phyloP scores from a whole-genome alignment of 2,329 filamentous ascomycete genomes.

The Pseudocercospora macadamiae region DNA sequence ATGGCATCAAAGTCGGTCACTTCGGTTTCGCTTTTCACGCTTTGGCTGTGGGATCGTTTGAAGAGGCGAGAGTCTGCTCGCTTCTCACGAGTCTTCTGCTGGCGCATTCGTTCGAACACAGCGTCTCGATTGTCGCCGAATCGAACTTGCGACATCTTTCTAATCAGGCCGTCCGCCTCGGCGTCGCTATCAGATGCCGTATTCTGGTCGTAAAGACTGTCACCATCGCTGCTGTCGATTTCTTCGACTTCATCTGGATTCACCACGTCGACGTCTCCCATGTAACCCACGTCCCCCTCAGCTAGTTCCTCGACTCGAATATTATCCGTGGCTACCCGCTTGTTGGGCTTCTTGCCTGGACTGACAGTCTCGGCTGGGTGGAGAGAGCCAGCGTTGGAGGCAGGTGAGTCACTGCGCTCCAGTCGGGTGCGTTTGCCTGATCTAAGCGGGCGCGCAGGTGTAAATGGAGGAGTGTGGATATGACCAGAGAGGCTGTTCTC shows the following conservation, averaged over 20 bases:
- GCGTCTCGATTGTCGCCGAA: constrained; percentile 29
- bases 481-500: constrained; percentile 28
- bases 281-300: constrained; percentile 42
- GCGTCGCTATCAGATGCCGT: constrained; percentile 34
- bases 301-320: constrained; percentile 49
- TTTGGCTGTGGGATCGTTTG: constrained; percentile 52
- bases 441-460: constrained; percentile 19
- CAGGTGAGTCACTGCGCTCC: constrained; percentile 34
- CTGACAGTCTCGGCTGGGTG: constrained; percentile 41
- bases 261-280: constrained; percentile 48
- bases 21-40: constrained; percentile 48
- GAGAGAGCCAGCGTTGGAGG: constrained; percentile 40
- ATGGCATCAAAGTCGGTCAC: constrained; percentile 46
- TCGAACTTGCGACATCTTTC: constrained; percentile 27
- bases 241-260: constrained; percentile 43
- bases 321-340: constrained; percentile 26
- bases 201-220: constrained; percentile 28
- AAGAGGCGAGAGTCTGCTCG: constrained; percentile 42
- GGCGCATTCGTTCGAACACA: constrained; percentile 28
- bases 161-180: constrained; percentile 22
- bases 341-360: constrained; percentile 35
- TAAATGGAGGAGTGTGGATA: constrained; percentile 37
- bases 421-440: constrained; percentile 27
- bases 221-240: constrained; percentile 33
- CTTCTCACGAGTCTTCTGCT: constrained; percentile 45